phyloP scores from a whole-genome alignment of 1,139 yeast genomes.

The Pichia cactophila region DNA sequence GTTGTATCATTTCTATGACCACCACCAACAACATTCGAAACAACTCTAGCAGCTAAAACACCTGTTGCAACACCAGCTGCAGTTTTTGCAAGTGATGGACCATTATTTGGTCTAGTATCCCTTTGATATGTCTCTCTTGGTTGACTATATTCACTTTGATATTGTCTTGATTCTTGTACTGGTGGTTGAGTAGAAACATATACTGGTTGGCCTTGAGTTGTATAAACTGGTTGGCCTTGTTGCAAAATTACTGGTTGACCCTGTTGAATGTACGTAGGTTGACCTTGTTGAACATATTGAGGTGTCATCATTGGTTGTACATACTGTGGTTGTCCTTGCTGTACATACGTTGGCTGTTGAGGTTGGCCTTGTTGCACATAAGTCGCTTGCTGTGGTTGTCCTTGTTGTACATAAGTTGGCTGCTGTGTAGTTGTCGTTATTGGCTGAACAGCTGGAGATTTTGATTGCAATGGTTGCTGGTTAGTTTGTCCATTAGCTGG shows the following conservation, averaged over 20 bases:
- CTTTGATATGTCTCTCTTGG: neutral
- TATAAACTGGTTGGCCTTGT: neutral
- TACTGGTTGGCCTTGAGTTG: neutral
- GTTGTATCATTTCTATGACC: neutral
- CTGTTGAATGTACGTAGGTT: neutral
- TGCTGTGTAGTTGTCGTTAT: neutral
- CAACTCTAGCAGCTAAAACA: conserved; percentile 7
- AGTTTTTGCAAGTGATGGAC: conserved; percentile 6
- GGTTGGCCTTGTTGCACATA: neutral
- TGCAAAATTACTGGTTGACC: neutral
- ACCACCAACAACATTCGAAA: conserved; percentile 1
- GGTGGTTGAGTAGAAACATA: neutral
- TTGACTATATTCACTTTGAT: neutral
- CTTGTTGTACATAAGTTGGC: neutral
- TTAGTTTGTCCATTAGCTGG: neutral
- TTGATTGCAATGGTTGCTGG: neutral
- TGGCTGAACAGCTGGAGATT: neutral
- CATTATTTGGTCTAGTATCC: neutral
- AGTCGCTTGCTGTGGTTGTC: neutral
- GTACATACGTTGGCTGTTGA: neutral
- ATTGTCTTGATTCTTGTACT: neutral
- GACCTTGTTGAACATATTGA: neutral
- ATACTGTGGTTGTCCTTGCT: neutral
- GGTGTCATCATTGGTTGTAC: neutral
- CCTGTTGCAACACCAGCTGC: conserved; percentile 10